Evolutionary conservation across 2,329 filamentous ascomycete species (phyloP).

Genomic region (Aspergillus persii): DNA sequence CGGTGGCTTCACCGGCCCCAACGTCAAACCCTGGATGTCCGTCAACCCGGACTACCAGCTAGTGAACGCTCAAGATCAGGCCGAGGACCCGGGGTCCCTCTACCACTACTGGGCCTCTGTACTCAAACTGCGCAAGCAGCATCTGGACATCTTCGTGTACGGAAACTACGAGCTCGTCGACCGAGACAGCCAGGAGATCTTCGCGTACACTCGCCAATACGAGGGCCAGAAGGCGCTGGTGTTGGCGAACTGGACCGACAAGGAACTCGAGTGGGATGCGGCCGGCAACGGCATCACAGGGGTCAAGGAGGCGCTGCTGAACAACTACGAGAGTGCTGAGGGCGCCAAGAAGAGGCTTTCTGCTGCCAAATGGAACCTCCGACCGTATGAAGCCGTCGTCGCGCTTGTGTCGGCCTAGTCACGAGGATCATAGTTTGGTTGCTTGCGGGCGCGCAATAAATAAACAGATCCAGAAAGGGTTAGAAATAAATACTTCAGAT

Average conservation of each 20-base stretch:
- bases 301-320: conserved; percentile 29
- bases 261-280: conserved; percentile 32
- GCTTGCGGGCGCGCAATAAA: neutral
- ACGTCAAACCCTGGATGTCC: conserved; percentile 65
- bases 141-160: conserved; percentile 65
- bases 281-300: conserved; percentile 25
- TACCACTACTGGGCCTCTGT: conserved; percentile 62
- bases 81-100: conserved; percentile 47
- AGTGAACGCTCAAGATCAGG: conserved; percentile 59
- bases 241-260: conserved; percentile 37
- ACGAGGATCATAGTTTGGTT: neutral
- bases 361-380: conserved; percentile 28
- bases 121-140: conserved; percentile 59
- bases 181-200: conserved; percentile 51
- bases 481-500: neutral
- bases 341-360: conserved; percentile 22
- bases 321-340: conserved; percentile 28
- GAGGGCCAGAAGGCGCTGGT: conserved; percentile 33
- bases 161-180: conserved; percentile 61
- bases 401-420: conserved; percentile 19
- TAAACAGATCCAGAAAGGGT: neutral
- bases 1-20: conserved; percentile 62
- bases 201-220: conserved; percentile 53
- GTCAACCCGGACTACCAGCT: conserved; percentile 61
- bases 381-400: conserved; percentile 35